Conservation (phyloP, 148 eudicot genomes). For the Diospyros kaki region DNA sequence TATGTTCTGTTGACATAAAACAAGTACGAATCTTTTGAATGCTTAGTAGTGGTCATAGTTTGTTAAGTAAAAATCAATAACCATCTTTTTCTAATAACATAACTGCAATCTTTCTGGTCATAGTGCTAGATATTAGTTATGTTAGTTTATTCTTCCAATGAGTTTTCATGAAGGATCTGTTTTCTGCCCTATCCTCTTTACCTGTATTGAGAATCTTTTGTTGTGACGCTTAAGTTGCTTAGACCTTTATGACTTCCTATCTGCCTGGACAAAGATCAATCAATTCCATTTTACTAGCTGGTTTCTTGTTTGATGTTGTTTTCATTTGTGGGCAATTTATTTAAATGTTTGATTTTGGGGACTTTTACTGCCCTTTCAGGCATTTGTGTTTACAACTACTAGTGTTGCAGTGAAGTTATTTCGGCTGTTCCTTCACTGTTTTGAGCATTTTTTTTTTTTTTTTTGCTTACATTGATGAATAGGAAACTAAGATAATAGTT, state of each 20-base stretch:
- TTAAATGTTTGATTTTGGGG: not conserved
- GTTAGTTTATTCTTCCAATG: not conserved
- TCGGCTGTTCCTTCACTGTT: not conserved
- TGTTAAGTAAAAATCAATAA: not conserved
- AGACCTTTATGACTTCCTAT: not conserved
- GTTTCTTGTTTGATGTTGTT: not conserved
- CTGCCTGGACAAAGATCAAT: too few relatives aligned
- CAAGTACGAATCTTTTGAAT: not conserved
- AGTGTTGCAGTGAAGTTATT: not conserved
- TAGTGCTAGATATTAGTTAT: not conserved
- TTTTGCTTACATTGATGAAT: not conserved
- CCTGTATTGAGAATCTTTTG: not conserved
- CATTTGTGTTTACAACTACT: not conserved
- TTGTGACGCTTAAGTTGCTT: not conserved
- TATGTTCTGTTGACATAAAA: not conserved
- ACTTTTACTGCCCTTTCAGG: not conserved
- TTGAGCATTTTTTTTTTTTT: not conserved
- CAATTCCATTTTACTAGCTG: not conserved
- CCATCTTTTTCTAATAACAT: not conserved
- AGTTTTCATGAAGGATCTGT: conserved; percentile 7
- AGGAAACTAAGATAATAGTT: not conserved
- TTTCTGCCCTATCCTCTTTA: not conserved
- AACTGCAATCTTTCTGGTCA: not conserved
- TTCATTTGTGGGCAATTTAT: not conserved
- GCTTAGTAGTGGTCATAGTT: not conserved